Conservation (phyloP, 148 eudicot species). For the Cornus suecica region DNA sequence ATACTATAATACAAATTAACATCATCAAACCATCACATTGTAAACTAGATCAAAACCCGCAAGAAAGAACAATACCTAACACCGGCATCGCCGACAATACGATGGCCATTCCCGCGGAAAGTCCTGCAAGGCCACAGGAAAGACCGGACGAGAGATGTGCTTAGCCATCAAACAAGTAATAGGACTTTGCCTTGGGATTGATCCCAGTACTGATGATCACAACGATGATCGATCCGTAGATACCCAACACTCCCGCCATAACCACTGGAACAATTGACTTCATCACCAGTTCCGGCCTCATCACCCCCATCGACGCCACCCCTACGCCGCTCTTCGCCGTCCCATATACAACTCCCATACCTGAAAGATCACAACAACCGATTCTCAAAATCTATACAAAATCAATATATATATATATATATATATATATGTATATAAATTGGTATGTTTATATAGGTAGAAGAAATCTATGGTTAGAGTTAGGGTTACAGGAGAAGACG, state of each 20-base stretch:
- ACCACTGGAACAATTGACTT: constrained; percentile 74
- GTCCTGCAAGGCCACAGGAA: constrained; percentile 69
- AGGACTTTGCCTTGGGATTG: too few relatives aligned
- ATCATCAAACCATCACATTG: too few relatives aligned
- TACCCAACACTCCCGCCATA: constrained; percentile 83
- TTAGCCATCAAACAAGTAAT: too few relatives aligned
- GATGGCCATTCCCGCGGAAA: constrained; percentile 70
- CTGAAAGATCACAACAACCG: constrained; percentile 19
- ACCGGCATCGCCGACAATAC: constrained; percentile 77
- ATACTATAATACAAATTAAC: too few relatives aligned
- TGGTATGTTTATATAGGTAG: too few relatives aligned
- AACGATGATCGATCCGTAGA: constrained; percentile 68
- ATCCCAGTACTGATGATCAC: constrained; percentile 74
- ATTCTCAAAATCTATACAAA: too few relatives aligned
- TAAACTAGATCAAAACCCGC: too few relatives aligned
- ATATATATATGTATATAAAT: too few relatives aligned
- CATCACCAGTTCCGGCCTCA: too few relatives aligned
- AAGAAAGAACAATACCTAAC: constrained; percentile 39
- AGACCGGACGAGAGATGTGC: too few relatives aligned
- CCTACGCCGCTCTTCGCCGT: constrained; percentile 78
- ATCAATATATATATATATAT: neutral
- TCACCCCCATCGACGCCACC: constrained; percentile 78
- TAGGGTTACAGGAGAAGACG: too few relatives aligned
- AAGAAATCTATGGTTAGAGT: too few relatives aligned
- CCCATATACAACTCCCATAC: constrained; percentile 78